Conservation (phyloP, 1,139 yeast genomes). For the Suhomyces kunorum region DNA sequence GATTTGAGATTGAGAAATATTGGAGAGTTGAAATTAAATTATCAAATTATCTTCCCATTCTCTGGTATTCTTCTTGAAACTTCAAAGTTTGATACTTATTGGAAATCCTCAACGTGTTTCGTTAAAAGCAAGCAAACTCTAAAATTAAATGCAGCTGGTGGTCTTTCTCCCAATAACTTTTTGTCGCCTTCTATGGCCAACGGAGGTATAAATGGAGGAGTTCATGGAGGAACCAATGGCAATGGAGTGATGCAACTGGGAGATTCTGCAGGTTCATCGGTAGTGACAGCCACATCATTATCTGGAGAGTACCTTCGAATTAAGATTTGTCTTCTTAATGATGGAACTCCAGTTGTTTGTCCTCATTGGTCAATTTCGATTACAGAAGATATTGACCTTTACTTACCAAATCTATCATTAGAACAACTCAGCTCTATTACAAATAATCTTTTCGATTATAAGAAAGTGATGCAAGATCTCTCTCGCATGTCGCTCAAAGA, state of each 20-base stretch:
- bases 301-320: conserved; percentile 77
- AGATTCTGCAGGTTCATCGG: conserved; percentile 45
- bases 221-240: conserved; percentile 1
- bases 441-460: conserved; percentile 44
- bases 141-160: conserved; percentile 42
- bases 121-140: conserved; percentile 34
- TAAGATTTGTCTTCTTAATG: conserved; percentile 71
- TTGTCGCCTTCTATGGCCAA: conserved; percentile 32
- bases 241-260: conserved; percentile 16
- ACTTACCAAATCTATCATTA: conserved; percentile 43
- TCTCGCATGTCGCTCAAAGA: conserved; percentile 41
- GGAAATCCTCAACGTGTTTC: conserved; percentile 78
- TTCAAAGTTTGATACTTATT: conserved; percentile 90
- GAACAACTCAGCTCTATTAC: conserved; percentile 47
- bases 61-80: conserved; percentile 84
- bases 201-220: conserved; percentile 12
- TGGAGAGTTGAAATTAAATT: conserved; percentile 77
- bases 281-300: conserved; percentile 90
- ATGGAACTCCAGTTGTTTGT: conserved; percentile 84
- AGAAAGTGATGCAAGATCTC: conserved; percentile 44
- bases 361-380: conserved; percentile 68
- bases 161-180: conserved; percentile 45
- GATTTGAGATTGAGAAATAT: conserved; percentile 80
- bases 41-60: conserved; percentile 88
- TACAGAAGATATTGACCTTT: conserved; percentile 57